Conservation (phyloP, 208 protist genomes). For the Leishmania major region DNA sequence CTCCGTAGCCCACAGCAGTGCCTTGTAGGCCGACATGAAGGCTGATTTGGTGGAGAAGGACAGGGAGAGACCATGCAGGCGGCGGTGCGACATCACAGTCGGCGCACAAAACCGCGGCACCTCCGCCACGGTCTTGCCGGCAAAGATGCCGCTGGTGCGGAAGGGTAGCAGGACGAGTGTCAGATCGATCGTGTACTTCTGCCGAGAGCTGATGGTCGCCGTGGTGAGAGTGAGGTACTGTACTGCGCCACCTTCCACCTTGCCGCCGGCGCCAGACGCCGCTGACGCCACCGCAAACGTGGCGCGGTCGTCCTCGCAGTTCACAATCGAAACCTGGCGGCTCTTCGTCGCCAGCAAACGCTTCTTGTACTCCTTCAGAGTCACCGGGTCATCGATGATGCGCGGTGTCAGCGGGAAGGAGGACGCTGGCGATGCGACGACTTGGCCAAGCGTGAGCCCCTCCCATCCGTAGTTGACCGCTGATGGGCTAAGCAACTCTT, state of each 20-base stretch:
- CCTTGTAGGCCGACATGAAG: slow-evolving; percentile 84
- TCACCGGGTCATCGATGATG: slow-evolving; percentile 54
- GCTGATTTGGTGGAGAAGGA: slow-evolving; percentile 71
- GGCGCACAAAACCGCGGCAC: slow-evolving; percentile 66
- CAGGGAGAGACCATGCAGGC: slow-evolving; percentile 66
- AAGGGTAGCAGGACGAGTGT: slow-evolving; percentile 78
- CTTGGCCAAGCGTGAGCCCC: slow-evolving; percentile 62
- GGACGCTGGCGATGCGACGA: slow-evolving; percentile 57
- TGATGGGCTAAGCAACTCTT: slow-evolving; percentile 49
- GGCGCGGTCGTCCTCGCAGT: slow-evolving; percentile 56
- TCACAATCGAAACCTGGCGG: slow-evolving; percentile 39
- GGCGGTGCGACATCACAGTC: slow-evolving; percentile 45
- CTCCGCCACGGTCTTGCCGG: slow-evolving; percentile 56
- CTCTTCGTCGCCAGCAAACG: slow-evolving; percentile 50
- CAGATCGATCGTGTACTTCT: slow-evolving; percentile 74
- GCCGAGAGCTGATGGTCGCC: slow-evolving; percentile 60
- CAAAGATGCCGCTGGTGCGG: slow-evolving; percentile 32
- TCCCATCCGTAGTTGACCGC: slow-evolving; percentile 66
- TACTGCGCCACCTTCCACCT: background rate
- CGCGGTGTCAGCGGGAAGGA: slow-evolving; percentile 75
- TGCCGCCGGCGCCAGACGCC: background rate
- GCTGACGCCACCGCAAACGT: slow-evolving; percentile 40
- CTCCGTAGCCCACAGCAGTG: slow-evolving; percentile 84
- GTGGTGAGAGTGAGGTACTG: slow-evolving; percentile 71
- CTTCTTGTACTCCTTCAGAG: slow-evolving; percentile 69